Evolutionary conservation across 768 basidiomycete genomes (phyloP).

Genomic region (Macrolepiota dolichaula): DNA sequence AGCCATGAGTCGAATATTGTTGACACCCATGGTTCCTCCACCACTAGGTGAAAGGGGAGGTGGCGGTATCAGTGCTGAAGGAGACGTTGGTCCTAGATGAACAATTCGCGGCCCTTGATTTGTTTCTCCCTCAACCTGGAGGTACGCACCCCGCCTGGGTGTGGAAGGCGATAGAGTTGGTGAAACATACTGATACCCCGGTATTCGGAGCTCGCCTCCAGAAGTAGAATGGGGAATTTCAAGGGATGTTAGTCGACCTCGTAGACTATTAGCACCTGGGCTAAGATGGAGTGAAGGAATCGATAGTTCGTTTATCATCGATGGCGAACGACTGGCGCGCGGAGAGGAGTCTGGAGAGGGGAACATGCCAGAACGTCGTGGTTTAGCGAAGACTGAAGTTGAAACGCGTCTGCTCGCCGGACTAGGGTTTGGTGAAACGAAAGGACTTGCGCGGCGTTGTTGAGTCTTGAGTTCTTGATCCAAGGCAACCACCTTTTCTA

Average conservation of each 20-base stretch:
- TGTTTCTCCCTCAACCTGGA: slow-evolving; percentile 1
- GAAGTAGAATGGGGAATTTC: slow-evolving; percentile 3
- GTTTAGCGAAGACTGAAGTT: slow-evolving; percentile 55
- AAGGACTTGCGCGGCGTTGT: slow-evolving; percentile 19
- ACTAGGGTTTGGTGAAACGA: slow-evolving; percentile 16
- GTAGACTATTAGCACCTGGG: slow-evolving; percentile 21
- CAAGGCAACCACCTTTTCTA: slow-evolving; percentile 57
- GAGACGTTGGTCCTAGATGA: slow-evolving; percentile 55
- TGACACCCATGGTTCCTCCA: slow-evolving; percentile 11
- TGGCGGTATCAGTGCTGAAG: slow-evolving; percentile 29
- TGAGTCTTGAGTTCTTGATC: slow-evolving; percentile 45
- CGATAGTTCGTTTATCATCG: slow-evolving; percentile 22
- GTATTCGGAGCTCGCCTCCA: slow-evolving; percentile 9
- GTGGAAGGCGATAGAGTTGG: slow-evolving; percentile 21
- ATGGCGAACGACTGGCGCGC: slow-evolving; percentile 29
- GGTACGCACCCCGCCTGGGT: slow-evolving; percentile 18
- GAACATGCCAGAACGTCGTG: slow-evolving; percentile 38
- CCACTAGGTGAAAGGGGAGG: slow-evolving; percentile 25
- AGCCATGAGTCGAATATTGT: slow-evolving; percentile 17
- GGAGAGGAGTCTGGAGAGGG: slow-evolving; percentile 49
- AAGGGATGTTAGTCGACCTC: background rate
- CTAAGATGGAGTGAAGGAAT: slow-evolving; percentile 26
- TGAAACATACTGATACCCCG: slow-evolving; percentile 30
- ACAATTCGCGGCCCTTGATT: slow-evolving; percentile 41
- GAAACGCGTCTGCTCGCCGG: slow-evolving; percentile 40